Conservation (phyloP, 768 basidiomycete species). For the Leucocoprinus leucothites region DNA sequence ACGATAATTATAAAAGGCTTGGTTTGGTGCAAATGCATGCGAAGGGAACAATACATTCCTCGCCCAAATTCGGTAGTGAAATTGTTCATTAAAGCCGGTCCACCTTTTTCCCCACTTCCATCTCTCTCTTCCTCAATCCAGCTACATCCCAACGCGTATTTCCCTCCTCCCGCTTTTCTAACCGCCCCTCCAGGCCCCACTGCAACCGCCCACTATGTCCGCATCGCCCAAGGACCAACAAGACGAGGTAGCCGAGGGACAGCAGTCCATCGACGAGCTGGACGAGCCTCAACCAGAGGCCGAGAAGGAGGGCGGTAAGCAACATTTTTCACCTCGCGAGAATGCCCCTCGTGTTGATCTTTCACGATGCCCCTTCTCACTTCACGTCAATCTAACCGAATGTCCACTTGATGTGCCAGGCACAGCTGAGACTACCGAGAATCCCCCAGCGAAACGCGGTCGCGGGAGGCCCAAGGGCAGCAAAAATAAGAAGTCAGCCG, state of each 20-base stretch:
- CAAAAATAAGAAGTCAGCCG: constrained; percentile 57
- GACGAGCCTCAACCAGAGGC: constrained; percentile 40
- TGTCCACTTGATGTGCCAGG: constrained; percentile 30
- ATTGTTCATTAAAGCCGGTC: constrained; percentile 77
- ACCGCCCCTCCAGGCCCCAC: constrained; percentile 25
- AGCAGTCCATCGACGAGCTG: constrained; percentile 53
- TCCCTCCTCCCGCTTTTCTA: constrained; percentile 24
- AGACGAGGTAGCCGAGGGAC: constrained; percentile 52
- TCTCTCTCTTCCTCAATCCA: constrained; percentile 42
- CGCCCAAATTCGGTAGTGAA: constrained; percentile 70
- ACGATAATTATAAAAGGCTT: constrained; percentile 57
- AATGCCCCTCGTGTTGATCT: constrained; percentile 26
- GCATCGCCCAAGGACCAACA: constrained; percentile 51
- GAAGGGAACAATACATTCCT: constrained; percentile 65
- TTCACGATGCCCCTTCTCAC: constrained; percentile 17
- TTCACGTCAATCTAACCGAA: constrained; percentile 19
- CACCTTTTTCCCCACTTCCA: constrained; percentile 62
- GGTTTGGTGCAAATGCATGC: constrained; percentile 61
- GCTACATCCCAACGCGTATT: constrained; percentile 26
- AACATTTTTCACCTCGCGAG: constrained; percentile 22
- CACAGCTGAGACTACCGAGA: constrained; percentile 26
- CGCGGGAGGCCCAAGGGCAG: constrained; percentile 89
- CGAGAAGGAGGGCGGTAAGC: constrained; percentile 40
- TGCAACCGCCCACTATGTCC: constrained; percentile 43
- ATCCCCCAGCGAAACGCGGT: constrained; percentile 62